These are phyloP conservation scores for Acacia concinna DNA, from an alignment of 331 rosid species.

Conservation along the genomic window DNA sequence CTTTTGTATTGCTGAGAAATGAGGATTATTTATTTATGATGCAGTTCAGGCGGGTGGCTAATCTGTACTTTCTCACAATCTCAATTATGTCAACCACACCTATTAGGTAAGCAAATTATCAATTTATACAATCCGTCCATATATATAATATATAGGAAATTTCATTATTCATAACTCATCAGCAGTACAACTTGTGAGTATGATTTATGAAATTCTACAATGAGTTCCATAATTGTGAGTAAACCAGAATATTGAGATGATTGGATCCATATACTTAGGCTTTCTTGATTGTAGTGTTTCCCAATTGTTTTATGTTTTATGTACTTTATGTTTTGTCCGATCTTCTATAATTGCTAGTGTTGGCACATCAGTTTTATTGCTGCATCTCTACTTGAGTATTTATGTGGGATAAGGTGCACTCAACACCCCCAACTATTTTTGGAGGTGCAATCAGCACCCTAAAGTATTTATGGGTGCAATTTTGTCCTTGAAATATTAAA, in stretches of 20 bases:
- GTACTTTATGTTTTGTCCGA: neutral
- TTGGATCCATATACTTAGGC: neutral
- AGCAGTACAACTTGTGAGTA: neutral
- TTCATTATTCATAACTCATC: neutral
- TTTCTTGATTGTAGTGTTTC: neutral
- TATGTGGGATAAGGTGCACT: no score
- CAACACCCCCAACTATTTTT: no score
- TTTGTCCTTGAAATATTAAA: no score
- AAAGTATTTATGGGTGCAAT: no score
- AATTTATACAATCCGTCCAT: neutral
- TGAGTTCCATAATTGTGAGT: neutral
- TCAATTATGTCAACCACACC: slow-evolving; percentile 88
- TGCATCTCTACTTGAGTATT: neutral
- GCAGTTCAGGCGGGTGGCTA: slow-evolving; percentile 98
- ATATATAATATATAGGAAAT: neutral
- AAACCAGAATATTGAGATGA: slow-evolving; percentile 6
- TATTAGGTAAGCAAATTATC: slow-evolving; percentile 36
- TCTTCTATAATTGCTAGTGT: neutral
- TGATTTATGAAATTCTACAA: neutral
- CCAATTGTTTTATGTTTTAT: neutral
- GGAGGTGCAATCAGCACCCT: no score
- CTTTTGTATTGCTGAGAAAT: slow-evolving; percentile 22
- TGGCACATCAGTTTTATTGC: neutral
- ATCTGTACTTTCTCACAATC: slow-evolving; percentile 82
- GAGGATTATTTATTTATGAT: slow-evolving; percentile 34